Percentiles rank a stretch among this genome's conserved stretches.
Evolutionary conservation across 768 basidiomycete species (phyloP).

Genomic region (Amanita pseudoporphyria): DNA sequence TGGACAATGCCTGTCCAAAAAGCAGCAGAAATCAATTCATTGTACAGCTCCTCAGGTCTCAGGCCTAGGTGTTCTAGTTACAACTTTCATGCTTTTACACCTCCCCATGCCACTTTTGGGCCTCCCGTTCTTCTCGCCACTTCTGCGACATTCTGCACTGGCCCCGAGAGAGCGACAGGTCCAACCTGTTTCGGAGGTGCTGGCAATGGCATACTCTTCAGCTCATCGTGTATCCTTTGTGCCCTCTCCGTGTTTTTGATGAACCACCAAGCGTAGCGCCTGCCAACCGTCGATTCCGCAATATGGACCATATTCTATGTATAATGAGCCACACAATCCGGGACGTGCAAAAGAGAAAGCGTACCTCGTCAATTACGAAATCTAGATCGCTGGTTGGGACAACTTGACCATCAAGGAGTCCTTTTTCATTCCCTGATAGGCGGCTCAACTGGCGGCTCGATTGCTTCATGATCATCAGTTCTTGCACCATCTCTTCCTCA

Average conservation of each 20-base stretch:
- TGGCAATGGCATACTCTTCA: slow-evolving; percentile 46
- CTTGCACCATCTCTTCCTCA: slow-evolving; percentile 91
- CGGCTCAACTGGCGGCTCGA: slow-evolving; percentile 70
- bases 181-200: slow-evolving; percentile 20
- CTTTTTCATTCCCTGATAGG: slow-evolving; percentile 43
- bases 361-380: slow-evolving; percentile 89
- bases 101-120: slow-evolving; percentile 56
- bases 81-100: slow-evolving; percentile 25
- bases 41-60: no score
- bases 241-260: slow-evolving; percentile 93
- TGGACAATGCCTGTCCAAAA: no score
- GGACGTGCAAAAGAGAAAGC: slow-evolving; percentile 15
- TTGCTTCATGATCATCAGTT: slow-evolving; percentile 96
- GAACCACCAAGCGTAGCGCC: slow-evolving; percentile 95
- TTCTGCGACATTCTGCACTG: background rate
- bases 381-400: slow-evolving; percentile 90
- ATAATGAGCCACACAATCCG: background rate
- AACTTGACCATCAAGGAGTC: slow-evolving; percentile 76
- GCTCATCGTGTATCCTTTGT: slow-evolving; percentile 75
- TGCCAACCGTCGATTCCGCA: slow-evolving; percentile 86
- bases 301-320: slow-evolving; percentile 92
- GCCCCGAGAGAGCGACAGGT: slow-evolving; percentile 12
- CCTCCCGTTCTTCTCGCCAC: slow-evolving; percentile 28
- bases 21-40: no score
- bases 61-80: no score